Evolutionary conservation across 2,329 filamentous ascomycete genomes (phyloP).

Genomic region (Thelonectria olida): DNA sequence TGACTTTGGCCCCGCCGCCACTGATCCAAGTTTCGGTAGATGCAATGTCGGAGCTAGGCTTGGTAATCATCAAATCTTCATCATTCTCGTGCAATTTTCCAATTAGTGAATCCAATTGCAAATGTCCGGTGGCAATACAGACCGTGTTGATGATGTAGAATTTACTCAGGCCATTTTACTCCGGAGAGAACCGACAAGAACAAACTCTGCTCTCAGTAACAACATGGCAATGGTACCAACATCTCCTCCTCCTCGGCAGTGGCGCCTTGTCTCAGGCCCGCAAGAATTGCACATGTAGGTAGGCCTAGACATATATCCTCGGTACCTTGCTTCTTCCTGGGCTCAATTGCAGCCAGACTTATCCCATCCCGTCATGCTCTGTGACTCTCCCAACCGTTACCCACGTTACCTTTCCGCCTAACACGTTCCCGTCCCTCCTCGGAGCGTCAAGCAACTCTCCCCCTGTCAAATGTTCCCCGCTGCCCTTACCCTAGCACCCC

Average conservation of each 20-base stretch:
- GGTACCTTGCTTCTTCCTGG: not conserved
- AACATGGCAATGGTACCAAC: not conserved
- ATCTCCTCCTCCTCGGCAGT: not conserved
- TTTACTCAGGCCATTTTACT: not conserved
- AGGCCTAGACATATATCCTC: too few species aligned
- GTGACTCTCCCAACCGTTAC: conserved; percentile 11
- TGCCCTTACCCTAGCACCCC: not conserved
- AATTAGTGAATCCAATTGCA: not conserved
- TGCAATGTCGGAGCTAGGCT: not conserved
- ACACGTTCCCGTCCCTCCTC: conserved; percentile 9
- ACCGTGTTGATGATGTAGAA: too few species aligned
- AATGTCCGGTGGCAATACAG: not conserved
- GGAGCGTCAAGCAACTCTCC: conserved; percentile 14
- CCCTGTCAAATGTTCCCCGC: conserved; percentile 4
- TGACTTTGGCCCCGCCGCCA: conserved; percentile 19
- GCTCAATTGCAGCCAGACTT: not conserved
- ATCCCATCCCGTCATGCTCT: not conserved
- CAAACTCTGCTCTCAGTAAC: not conserved
- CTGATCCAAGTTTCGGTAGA: conserved; percentile 7
- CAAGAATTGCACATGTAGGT: not conserved
- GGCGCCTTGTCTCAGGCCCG: not conserved
- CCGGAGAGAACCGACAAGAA: too few species aligned
- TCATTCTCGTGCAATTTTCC: conserved; percentile 7
- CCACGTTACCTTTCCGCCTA: conserved; percentile 26
- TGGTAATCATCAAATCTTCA: conserved; percentile 22